Evolutionary conservation across 768 basidiomycete genomes (phyloP), one percentile per base, ranked within the genome.

Genomic region (Termitomyces sp.): DNA sequence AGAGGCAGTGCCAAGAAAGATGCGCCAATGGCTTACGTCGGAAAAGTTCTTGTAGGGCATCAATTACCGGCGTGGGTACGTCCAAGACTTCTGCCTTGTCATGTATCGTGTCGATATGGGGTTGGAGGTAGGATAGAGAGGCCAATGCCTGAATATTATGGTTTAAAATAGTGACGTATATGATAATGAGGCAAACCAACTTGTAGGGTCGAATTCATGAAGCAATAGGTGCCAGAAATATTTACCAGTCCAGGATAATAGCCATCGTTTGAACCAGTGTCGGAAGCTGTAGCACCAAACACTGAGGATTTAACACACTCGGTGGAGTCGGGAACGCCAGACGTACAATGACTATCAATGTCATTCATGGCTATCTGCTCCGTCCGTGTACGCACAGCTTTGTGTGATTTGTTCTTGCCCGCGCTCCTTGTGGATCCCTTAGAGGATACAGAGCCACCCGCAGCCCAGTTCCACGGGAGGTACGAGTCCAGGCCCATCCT

Each of bases 191-290:
- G 45, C 33, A 32, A 38, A 54, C 63, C 36, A 30, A 83, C 92
- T 82, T 98, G 96, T 10, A 98, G 76, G 3, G 94, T 94, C 13
- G 96, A 94, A 69, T 98, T 96, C 86, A 98, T 91, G 76, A 97
- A 98, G 68, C 96, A 98, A 62, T 96, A 91, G 52, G 94, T 96
- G 11, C 95, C 95, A 9, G 94, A 95, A 38, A 95, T 88, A 66
- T 98, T 98, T 67, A 97, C 90, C 51, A 98, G 86, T 0, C 95
- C 95, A 2, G 94, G 90, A 70, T 92, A 97, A 65, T 85, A 80
- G 22, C 79, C 77, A 16, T 79, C 72, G 28, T 74, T 71, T n/a
- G 70, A 60, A 46, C 52, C 52, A 16, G 57, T 63, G 22, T 49
- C 20, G 9, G 24, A 33, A 32, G 36, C 52, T 52, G 28, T 28